phyloP scores from a whole-genome alignment of 2,329 filamentous ascomycete genomes.

The Alternaria tenuissima region DNA sequence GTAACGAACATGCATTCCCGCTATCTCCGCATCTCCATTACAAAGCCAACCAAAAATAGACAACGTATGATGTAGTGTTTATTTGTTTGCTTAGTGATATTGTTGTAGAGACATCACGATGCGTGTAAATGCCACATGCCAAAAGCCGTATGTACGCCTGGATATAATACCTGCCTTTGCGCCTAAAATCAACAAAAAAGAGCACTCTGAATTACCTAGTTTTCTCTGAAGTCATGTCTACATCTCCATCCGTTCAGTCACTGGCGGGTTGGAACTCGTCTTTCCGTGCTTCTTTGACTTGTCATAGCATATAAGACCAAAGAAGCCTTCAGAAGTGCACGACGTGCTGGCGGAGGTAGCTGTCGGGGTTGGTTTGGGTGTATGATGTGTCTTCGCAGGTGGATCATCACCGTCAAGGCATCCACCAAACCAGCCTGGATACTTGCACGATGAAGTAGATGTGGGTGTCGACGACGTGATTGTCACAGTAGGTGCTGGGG shows the following conservation, averaged over 20 bases:
- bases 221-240: conserved; percentile 13
- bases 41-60: not conserved
- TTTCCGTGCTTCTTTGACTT: conserved; percentile 28
- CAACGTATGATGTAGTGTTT: not conserved
- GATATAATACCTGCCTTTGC: conserved; percentile 21
- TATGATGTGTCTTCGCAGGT: conserved; percentile 40
- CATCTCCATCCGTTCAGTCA: conserved; percentile 40
- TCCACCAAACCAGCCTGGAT: conserved; percentile 58
- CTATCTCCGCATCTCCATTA: conserved; percentile 1
- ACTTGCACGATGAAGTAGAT: conserved; percentile 53
- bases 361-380: conserved; percentile 26
- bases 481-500: conserved; percentile 37
- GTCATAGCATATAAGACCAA: conserved; percentile 43
- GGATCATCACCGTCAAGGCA: conserved; percentile 60
- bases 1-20: conserved; percentile 3
- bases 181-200: not conserved
- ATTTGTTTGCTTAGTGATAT: not conserved
- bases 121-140: not conserved
- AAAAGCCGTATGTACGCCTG: not conserved
- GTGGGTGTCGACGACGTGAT: conserved; percentile 45
- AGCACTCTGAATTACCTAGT: not conserved
- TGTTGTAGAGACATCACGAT: not conserved
- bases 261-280: conserved; percentile 7
- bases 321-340: conserved; percentile 40
- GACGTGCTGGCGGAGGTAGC: conserved; percentile 22